Evolutionary conservation across 148 eudicot genomes (phyloP), one percentile per base, ranked within the genome.

Genomic region (Vaccinium corymbosum): DNA sequence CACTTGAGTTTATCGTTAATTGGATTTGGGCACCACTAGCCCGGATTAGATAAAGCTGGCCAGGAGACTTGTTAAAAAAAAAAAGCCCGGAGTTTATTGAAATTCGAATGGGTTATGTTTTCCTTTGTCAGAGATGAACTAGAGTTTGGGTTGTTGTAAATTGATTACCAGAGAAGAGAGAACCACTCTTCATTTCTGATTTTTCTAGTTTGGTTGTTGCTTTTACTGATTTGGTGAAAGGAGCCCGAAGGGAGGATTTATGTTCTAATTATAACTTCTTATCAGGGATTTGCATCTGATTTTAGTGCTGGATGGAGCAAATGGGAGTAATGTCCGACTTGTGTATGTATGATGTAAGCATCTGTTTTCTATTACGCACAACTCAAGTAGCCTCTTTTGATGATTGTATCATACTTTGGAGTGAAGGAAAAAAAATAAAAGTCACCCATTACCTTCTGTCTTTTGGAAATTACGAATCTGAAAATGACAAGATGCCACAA

Each of bases 241-340:
- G 89, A 86, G 78, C 70, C 84, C 82, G 68, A 87, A 84, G 81
- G 84, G 86, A 87, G 71, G 86, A 42, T 42, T n/a, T 74, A 76
- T 52, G 76, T 49, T 73, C 80, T 48, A 83, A 87, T 46, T 85
- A 89, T 92, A 90, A 90, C 68, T 70, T 72, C 81, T 29, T 76
- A 61, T 83, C 86, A 85, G 88, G 86, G 64, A 38, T 51, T 35
- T 74, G 53, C 78, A 59, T 84, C 77, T 73, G 22, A 66, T 59
- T 84, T 90, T 72, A 85, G 91, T 86, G 87, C 87, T 82, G 92
- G 93, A 70, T 92, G 79, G 86, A 82, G 79, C 57, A 78, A 35
- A 59, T 82, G n/a, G 68, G 71, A 87, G 93, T 81, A 89, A 94
- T 94, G 95, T 89, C 93, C 51, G 90, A 92, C 85, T 89, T 82